Evolutionary conservation across 257 asterid species (phyloP).

Genomic region (Lantana camara): DNA sequence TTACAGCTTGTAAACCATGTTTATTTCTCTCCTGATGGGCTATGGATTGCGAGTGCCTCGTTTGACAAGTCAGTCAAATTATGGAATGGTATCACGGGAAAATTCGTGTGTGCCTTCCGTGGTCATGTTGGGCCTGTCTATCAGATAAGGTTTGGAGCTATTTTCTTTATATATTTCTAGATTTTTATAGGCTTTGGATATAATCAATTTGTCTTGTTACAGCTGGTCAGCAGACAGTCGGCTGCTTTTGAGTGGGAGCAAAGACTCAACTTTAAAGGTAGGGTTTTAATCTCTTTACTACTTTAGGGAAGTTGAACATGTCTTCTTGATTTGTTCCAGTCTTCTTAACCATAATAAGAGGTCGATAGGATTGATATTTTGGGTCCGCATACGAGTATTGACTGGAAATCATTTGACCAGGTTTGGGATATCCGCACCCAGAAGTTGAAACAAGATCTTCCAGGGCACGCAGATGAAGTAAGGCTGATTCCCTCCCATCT

Average conservation of each 20-base stretch:
- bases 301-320: slow-evolving; percentile 1
- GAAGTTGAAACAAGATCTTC: slow-evolving; percentile 94
- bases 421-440: slow-evolving; percentile 91
- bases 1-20: slow-evolving; percentile 95
- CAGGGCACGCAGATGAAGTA: slow-evolving; percentile 98
- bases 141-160: slow-evolving; percentile 76
- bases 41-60: slow-evolving; percentile 96
- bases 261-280: slow-evolving; percentile 96
- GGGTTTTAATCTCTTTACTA: slow-evolving; percentile 6
- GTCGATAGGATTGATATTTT: not conserved
- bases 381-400: slow-evolving; percentile 11
- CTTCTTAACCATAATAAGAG: not conserved
- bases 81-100: slow-evolving; percentile 93
- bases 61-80: slow-evolving; percentile 92
- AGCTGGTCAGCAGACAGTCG: slow-evolving; percentile 99
- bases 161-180: slow-evolving; percentile 20
- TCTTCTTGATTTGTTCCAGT: not conserved
- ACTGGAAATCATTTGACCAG: slow-evolving; percentile 38
- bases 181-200: not conserved
- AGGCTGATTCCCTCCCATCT: no score
- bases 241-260: slow-evolving; percentile 94
- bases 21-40: slow-evolving; percentile 95
- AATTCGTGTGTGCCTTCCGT: slow-evolving; percentile 85
- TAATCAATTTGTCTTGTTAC: slow-evolving; percentile 32
- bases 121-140: slow-evolving; percentile 98